These are phyloP conservation scores for Nitzschia putrida DNA, from an alignment of 108 stramenopile genomes.

Conservation along the genomic window DNA sequence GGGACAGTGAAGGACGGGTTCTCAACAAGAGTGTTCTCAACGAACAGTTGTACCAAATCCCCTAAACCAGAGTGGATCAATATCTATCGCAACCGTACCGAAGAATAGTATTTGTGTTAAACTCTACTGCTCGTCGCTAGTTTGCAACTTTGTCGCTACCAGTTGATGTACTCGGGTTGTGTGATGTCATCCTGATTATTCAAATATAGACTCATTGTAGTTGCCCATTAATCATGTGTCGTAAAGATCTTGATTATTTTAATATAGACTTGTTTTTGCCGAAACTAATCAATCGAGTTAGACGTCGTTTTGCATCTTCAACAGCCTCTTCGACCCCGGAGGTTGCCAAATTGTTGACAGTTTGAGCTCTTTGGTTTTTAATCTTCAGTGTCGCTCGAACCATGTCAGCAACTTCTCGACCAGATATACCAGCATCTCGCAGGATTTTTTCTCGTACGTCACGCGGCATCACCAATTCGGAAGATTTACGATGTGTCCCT, in stretches of 20 bases:
- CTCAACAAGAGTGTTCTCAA: conserved; percentile 69
- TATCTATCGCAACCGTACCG: too few relatives aligned
- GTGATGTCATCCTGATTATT: too few relatives aligned
- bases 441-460: conserved; percentile 26
- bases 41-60: conserved; percentile 84
- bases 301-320: conserved; percentile 52
- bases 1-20: conserved; percentile 48
- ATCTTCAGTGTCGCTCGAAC: conserved; percentile 17
- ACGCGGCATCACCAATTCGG: conserved; percentile 29
- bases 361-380: conserved; percentile 30
- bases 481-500: conserved; percentile 4
- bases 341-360: conserved; percentile 16
- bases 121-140: too few relatives aligned
- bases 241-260: too few relatives aligned
- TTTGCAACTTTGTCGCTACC: too few relatives aligned
- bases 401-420: conserved; percentile 25
- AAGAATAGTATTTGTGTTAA: too few relatives aligned
- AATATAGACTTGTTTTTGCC: conserved; percentile 7
- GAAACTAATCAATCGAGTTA: conserved; percentile 62
- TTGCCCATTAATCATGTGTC: too few relatives aligned
- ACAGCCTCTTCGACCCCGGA: conserved; percentile 26
- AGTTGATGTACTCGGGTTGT: too few relatives aligned
- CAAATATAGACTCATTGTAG: too few relatives aligned
- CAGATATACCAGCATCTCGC: conserved; percentile 24
- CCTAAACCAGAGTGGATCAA: conserved; percentile 34